phyloP scores from a whole-genome alignment of 495 filamentous ascomycete species.

The Terfezia claveryi region DNA sequence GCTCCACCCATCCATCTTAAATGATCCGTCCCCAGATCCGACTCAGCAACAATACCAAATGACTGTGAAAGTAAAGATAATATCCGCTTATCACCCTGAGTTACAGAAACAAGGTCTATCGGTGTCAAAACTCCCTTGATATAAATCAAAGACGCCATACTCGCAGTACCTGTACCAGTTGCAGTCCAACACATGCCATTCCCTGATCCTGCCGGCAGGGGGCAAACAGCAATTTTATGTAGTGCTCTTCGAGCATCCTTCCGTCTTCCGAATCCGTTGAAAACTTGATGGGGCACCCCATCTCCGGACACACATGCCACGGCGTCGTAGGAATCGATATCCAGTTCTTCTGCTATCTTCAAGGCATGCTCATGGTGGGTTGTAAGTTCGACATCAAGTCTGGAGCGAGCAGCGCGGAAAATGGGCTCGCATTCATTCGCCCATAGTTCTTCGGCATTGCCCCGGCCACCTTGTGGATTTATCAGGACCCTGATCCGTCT shows the following conservation, averaged over 20 bases:
- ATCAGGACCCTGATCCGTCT: conserved; percentile 72
- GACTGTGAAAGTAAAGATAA: conserved; percentile 84
- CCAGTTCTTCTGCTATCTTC: conserved; percentile 55
- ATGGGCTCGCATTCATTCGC: conserved; percentile 55
- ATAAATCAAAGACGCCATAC: conserved; percentile 53
- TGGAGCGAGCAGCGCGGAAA: conserved; percentile 60
- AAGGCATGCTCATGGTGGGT: conserved; percentile 52
- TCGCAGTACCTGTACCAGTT: conserved; percentile 56
- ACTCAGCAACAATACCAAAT: conserved; percentile 72
- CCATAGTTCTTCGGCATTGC: conserved; percentile 53
- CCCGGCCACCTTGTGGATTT: conserved; percentile 77
- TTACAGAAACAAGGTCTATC: conserved; percentile 69
- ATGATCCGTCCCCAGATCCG: conserved; percentile 71
- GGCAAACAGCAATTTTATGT: conserved; percentile 57
- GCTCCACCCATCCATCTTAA: conserved; percentile 75
- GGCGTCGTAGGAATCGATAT: conserved; percentile 59
- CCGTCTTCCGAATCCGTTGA: conserved; percentile 70
- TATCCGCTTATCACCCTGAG: conserved; percentile 47
- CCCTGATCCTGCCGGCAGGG: conserved; percentile 78
- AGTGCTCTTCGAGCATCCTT: conserved; percentile 53
- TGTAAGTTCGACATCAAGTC: conserved; percentile 54
- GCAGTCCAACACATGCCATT: conserved; percentile 88
- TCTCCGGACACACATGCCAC: conserved; percentile 83
- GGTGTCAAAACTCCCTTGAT: conserved; percentile 67
- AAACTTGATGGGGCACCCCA: conserved; percentile 77